These are phyloP conservation scores for Brassica carinata DNA, from an alignment of 345 rosid genomes.

Conservation along the genomic window DNA sequence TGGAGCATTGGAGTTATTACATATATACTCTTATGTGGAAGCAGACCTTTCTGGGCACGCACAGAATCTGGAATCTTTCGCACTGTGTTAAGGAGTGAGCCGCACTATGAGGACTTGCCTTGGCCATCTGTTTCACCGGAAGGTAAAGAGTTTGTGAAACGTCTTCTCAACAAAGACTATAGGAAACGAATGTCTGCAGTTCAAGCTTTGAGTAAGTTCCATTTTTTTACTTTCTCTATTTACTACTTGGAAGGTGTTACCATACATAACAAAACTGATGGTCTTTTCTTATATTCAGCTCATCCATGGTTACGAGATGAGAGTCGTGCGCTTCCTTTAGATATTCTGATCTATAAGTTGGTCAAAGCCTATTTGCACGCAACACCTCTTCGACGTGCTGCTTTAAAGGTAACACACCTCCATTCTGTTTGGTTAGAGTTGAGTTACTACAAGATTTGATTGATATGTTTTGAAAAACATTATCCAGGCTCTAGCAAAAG, in stretches of 20 bases:
- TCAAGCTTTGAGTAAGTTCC: slow-evolving; percentile 76
- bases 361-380: slow-evolving; percentile 73
- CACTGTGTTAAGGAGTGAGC: slow-evolving; percentile 75
- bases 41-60: slow-evolving; percentile 89
- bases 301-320: slow-evolving; percentile 78
- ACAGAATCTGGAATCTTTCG: slow-evolving; percentile 90
- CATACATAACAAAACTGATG: slow-evolving; percentile 8
- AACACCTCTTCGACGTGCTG: slow-evolving; percentile 70
- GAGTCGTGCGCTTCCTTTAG: slow-evolving; percentile 55
- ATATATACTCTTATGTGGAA: slow-evolving; percentile 80
- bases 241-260: too few relatives aligned
- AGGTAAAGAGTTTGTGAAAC: slow-evolving; percentile 81
- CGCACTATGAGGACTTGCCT: slow-evolving; percentile 72
- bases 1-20: slow-evolving; percentile 89
- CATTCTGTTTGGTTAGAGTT: neutral
- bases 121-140: slow-evolving; percentile 79
- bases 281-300: slow-evolving; percentile 41
- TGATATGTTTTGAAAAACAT: slow-evolving; percentile 9
- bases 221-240: neutral
- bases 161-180: slow-evolving; percentile 82
- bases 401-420: slow-evolving; percentile 57
- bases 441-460: neutral
- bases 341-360: slow-evolving; percentile 68
- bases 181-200: slow-evolving; percentile 85
- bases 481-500: slow-evolving; percentile 73